These are phyloP conservation scores for Solanum pimpinellifolium DNA, from an alignment of 257 asterid species.

Conservation along the genomic window DNA sequence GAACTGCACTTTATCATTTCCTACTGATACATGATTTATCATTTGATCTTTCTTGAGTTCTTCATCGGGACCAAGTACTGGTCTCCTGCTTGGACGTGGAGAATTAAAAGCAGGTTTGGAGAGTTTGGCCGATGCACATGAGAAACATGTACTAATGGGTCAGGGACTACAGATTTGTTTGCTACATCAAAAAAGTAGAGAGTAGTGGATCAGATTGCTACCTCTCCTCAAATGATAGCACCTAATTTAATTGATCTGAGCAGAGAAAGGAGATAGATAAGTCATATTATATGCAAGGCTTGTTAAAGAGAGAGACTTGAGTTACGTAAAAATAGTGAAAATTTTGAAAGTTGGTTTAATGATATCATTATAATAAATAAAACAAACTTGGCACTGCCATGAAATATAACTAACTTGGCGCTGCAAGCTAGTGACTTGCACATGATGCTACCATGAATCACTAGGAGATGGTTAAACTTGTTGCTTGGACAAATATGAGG, in stretches of 20 bases:
- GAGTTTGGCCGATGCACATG: not conserved
- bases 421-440: not conserved
- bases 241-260: not conserved
- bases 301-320: not conserved
- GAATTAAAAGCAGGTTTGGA: not conserved
- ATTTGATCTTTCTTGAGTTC: not conserved
- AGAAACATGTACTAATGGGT: not conserved
- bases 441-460: not conserved
- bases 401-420: not conserved
- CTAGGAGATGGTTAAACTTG: not conserved
- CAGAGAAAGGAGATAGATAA: not conserved
- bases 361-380: not conserved
- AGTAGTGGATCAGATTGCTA: not conserved
- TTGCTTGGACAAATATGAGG: not conserved
- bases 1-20: not conserved
- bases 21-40: not conserved
- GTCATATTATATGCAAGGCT: not conserved
- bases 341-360: not conserved
- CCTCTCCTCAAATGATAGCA: not conserved
- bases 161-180: not conserved
- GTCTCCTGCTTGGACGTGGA: not conserved
- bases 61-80: not conserved
- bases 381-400: not conserved
- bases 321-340: not conserved
- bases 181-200: not conserved